A percentile compares a stretch with the other conserved stretches of the same genome.
Conservation (phyloP, 352 stramenopile species). For the Globisporangium sylvaticum region DNA sequence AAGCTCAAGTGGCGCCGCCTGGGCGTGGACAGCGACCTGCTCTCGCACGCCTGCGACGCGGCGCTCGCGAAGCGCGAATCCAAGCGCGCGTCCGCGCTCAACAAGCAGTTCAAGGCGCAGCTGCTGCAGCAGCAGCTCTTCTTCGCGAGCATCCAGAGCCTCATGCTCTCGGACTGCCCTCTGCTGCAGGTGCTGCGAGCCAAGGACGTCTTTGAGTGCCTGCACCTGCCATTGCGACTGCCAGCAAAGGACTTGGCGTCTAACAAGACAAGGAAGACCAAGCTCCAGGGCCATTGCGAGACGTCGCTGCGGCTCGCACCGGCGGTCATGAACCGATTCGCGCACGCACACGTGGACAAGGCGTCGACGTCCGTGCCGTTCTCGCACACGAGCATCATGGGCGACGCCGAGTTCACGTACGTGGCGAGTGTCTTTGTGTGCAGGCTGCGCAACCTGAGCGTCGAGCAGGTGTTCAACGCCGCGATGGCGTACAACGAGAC, state of each 20-base stretch:
- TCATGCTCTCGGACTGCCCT: constrained; percentile 39
- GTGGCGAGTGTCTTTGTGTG: constrained; percentile 50
- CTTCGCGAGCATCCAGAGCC: constrained; percentile 43
- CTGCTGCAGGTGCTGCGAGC: constrained; percentile 33
- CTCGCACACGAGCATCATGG: constrained; percentile 54
- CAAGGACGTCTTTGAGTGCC: constrained; percentile 48
- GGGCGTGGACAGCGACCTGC: constrained; percentile 29
- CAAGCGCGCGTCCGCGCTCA: constrained; percentile 33
- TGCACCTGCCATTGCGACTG: constrained; percentile 31
- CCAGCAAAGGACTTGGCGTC: constrained; percentile 9
- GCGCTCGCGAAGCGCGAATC: constrained; percentile 46
- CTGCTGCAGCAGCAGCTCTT: constrained; percentile 59
- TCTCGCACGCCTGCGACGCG: constrained; percentile 31
- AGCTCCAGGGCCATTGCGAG: constrained; percentile 32
- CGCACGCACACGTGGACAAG: constrained; percentile 23
- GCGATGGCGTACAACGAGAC: constrained; percentile 32
- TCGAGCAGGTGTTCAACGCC: constrained; percentile 30
- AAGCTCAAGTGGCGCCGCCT: constrained; percentile 41
- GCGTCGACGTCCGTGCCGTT: constrained; percentile 31
- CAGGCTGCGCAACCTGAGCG: constrained; percentile 31
- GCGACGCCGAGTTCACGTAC: constrained; percentile 38
- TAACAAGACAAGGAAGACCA: constrained; percentile 1
- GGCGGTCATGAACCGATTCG: constrained; percentile 36
- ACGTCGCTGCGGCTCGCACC: constrained; percentile 27
- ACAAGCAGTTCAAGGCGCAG: constrained; percentile 43